Base-by-base conservation (phyloP, 1,284 basidiomycete species). In the Schizopora paradoxa region DNA sequence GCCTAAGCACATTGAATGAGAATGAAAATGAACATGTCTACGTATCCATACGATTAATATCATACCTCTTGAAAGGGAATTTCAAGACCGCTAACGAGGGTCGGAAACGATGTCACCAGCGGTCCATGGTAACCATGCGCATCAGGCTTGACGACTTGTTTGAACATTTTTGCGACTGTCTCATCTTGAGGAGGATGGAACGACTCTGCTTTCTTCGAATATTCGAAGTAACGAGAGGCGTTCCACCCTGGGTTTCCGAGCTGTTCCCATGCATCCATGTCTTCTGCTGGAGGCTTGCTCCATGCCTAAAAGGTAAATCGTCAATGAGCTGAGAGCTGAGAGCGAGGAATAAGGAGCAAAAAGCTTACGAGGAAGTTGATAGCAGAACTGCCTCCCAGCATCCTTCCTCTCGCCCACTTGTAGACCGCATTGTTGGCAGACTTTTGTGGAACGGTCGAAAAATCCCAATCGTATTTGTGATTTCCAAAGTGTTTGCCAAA, bases 231-330 rank as follows among this genome's bases (percentile, higher is more conserved):
- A 5, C 45, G 45, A 19, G 53, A 51, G 56, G 58, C 62, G 25
- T 58, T 58, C 58, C 61, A 62, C 5, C 59, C 62, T 5, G 53
- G 55, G 42, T 61, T 61, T 2, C 59, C 58, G n/a, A 62, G 54
- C 21, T 45, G 51, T 44, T 58, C 58, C 37, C 46, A 34, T 5
- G 27, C 56, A 27, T 61, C 53, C n/a, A 62, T 48, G 16, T 62
- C 61, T 7, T 48, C 53, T 2, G 54, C 51, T 1, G 61, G 56
- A 5, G 61, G 60, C 37, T 51, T 60, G 13, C 35, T 51, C 54
- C 57, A 60, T 3, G 46, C 45, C 31, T 53, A 49, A 19, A 10
- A 4, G 14, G n/a, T n/a, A n/a, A n/a, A n/a, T n/a, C n/a, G n/a
- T n/a, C n/a, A n/a, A n/a, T n/a, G n/a, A n/a, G n/a, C n/a, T n/a